Percentiles rank a stretch among this genome's conserved stretches.
phyloP scores from a whole-genome alignment of 805 yeast genomes.

The Candida caryicola region DNA sequence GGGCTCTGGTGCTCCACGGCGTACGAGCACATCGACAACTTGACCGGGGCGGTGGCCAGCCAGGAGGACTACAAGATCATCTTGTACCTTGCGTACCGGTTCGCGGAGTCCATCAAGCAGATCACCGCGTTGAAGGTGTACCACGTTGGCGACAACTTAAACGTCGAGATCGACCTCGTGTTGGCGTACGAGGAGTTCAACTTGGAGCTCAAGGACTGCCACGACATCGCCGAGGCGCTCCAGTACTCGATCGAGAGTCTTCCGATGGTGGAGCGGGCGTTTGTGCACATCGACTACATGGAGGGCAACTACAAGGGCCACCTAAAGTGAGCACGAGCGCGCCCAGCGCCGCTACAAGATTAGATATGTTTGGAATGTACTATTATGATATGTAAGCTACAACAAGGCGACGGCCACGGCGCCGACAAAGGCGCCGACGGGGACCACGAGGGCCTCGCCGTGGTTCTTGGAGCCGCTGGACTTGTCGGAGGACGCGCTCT shows the following conservation, averaged over 20 bases:
- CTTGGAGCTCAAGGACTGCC: constrained; percentile 60
- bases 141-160: constrained; percentile 74
- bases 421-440: constrained; percentile 9
- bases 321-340: constrained; percentile 29
- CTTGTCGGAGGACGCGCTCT: constrained; percentile 1
- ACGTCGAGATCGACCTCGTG: constrained; percentile 74
- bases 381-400: no score
- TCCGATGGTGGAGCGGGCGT: constrained; percentile 76
- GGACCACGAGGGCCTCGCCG: constrained; percentile 4
- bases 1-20: constrained; percentile 63
- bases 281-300: constrained; percentile 73
- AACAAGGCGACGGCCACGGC: constrained; percentile 8
- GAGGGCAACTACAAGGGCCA: constrained; percentile 44
- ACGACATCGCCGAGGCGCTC: constrained; percentile 77
- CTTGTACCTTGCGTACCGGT: constrained; percentile 63
- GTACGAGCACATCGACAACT: constrained; percentile 67
- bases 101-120: constrained; percentile 62
- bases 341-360: no score
- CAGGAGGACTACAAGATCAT: constrained; percentile 62
- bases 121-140: constrained; percentile 69
- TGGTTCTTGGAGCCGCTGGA: constrained; percentile 6
- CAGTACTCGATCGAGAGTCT: constrained; percentile 78
- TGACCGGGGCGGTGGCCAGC: constrained; percentile 71
- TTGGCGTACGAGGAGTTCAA: constrained; percentile 42
- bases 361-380: no score